Base-by-base conservation (phyloP, 208 protist genomes). In the Leishmania guyanensis region DNA sequence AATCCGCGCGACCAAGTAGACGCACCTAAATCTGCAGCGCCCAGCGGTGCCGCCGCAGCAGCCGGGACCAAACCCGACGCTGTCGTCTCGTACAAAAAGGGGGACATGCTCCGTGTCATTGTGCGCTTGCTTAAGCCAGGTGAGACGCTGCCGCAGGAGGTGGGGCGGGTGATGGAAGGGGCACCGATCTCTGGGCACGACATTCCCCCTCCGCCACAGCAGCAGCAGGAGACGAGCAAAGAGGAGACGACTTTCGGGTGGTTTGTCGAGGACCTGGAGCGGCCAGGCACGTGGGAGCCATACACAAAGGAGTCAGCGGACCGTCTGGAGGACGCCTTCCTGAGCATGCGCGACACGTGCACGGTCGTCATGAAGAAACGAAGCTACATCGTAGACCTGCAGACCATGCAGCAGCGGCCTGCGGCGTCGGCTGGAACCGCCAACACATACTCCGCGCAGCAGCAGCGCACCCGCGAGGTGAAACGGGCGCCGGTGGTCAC, bases 241-340 rank as follows among this genome's bases (percentile, higher is more conserved):
- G 74, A 85, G 10, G 66, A 69, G 20, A 80, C 66, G 33, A 43
- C 70, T 20, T 94, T 89, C 68, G 91, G 83, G 14, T 97, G 92
- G 92, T 92, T 95, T 54, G 90, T 95, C 5, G 91, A 95, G 77
- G 86, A 92, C 64, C 64, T 92, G 16, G 86, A 92, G 64, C 71
- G 75, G 2, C 85, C 88, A 2, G 92, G 88, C 29, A 84, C 86
- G 71, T 97, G 89, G 86, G 90, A 94, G 77, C 76, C 81, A 36
- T 95, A 95, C 84, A 73, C 81, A 16, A 69, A 74, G 36, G 91
- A 95, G 72, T 88, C 83, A 14, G 83, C 83, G 9, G 65, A 84
- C 16, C 79, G 94, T 51, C 85, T 97, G 3, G 92, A 97, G 69
- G 86, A 85, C 29, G 90, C 94, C 51, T 92, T 90, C 43, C 77